These are phyloP conservation scores for Pogostemon cablin DNA, from an alignment of 257 asterid genomes.

Conservation along the genomic window DNA sequence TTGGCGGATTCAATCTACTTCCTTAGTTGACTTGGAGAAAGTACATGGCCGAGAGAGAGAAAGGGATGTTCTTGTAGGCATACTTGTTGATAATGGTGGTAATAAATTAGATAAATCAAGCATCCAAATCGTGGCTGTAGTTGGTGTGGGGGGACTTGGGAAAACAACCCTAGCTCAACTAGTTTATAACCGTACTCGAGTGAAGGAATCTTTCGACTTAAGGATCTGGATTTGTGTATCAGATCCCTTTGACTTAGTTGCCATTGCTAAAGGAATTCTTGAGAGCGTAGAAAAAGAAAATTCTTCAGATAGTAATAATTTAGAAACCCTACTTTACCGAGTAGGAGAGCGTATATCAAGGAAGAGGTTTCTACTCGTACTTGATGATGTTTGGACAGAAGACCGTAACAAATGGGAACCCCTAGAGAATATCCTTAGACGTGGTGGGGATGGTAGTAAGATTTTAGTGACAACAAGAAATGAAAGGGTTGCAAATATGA, in stretches of 20 bases:
- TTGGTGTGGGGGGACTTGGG: too few relatives aligned
- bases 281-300: background rate
- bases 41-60: background rate
- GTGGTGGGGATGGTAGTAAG: conserved; percentile 24
- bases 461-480: conserved; percentile 41
- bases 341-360: too few relatives aligned
- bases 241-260: conserved; percentile 18
- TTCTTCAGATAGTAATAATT: background rate
- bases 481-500: background rate
- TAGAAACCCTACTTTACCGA: background rate
- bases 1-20: background rate
- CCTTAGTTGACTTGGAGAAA: conserved; percentile 7
- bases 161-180: too few relatives aligned
- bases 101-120: too few relatives aligned
- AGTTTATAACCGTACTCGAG: background rate
- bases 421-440: background rate
- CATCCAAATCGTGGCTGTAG: too few relatives aligned
- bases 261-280: conserved; percentile 16
- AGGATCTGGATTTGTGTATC: conserved; percentile 50
- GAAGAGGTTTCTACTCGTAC: conserved; percentile 25
- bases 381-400: conserved; percentile 33
- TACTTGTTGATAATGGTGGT: too few relatives aligned
- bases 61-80: too few relatives aligned
- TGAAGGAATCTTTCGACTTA: conserved; percentile 28
- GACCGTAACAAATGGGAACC: conserved; percentile 22